These are phyloP conservation scores for Paulownia fortunei DNA, from an alignment of 257 asterid genomes.

Conservation along the genomic window DNA sequence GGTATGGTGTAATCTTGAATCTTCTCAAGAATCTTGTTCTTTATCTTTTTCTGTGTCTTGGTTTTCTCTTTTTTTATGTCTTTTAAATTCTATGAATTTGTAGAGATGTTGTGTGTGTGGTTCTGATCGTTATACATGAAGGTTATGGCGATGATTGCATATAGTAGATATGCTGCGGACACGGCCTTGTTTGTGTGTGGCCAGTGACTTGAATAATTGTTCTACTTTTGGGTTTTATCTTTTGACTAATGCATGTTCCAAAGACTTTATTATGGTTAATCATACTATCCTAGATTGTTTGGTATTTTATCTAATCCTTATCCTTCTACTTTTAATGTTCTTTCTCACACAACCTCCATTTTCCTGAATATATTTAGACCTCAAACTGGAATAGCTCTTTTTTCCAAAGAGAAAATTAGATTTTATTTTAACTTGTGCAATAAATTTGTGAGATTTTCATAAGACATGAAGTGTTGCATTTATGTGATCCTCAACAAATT, in stretches of 20 bases:
- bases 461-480: background rate
- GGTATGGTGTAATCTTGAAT: slow-evolving; percentile 30
- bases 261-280: background rate
- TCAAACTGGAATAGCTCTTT: no score
- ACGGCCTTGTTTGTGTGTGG: background rate
- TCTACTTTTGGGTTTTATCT: background rate
- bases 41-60: background rate
- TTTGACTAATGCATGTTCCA: slow-evolving; percentile 1
- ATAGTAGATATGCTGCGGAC: background rate
- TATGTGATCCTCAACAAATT: slow-evolving; percentile 12
- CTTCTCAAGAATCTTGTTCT: background rate
- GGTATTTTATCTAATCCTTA: background rate
- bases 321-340: no score
- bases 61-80: background rate
- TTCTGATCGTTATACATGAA: background rate
- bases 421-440: no score
- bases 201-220: background rate
- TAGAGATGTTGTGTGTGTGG: background rate
- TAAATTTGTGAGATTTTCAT: no score
- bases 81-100: background rate
- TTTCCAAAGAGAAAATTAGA: background rate
- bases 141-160: background rate
- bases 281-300: background rate
- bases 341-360: background rate
- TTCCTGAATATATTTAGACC: background rate